Evolutionary conservation across 345 rosid species (phyloP).

Genomic region (Murraya koenigii): DNA sequence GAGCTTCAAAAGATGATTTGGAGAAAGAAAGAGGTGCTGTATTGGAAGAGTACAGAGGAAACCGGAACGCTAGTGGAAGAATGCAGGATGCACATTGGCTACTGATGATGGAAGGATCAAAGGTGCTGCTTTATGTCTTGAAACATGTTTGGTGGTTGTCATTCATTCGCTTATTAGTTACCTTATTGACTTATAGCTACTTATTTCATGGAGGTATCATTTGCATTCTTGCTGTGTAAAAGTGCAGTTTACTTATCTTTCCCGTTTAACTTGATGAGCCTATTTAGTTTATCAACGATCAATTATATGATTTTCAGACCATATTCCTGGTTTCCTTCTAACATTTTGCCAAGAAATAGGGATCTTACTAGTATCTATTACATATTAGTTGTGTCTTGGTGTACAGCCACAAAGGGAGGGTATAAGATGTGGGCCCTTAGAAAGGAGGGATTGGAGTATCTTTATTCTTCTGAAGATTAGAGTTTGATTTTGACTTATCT

Average conservation of each 20-base stretch:
- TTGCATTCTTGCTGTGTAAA: background rate
- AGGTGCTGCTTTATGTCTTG: constrained; percentile 39
- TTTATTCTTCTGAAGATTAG: constrained; percentile 1
- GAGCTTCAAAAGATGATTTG: constrained; percentile 78
- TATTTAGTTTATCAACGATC: background rate
- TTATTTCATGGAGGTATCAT: background rate
- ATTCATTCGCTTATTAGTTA: background rate
- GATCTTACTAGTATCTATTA: background rate
- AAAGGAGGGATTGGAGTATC: background rate
- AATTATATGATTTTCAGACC: background rate
- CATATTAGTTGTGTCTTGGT: background rate
- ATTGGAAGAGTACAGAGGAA: constrained; percentile 86
- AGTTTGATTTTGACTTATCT: background rate
- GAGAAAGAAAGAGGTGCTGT: constrained; percentile 95
- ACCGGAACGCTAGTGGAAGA: constrained; percentile 82
- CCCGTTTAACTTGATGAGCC: background rate
- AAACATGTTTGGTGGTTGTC: background rate
- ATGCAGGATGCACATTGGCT: constrained; percentile 90
- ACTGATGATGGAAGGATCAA: constrained; percentile 88
- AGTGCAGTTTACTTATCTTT: background rate
- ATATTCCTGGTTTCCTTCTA: background rate
- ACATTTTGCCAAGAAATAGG: background rate
- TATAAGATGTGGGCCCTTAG: background rate
- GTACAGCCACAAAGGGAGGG: background rate
- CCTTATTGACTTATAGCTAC: background rate